A percentile compares a stretch with the other conserved stretches of the same genome.
Evolutionary conservation across 164 flowering plant species (phyloP).

Genomic region (Hamamelis virginiana): DNA sequence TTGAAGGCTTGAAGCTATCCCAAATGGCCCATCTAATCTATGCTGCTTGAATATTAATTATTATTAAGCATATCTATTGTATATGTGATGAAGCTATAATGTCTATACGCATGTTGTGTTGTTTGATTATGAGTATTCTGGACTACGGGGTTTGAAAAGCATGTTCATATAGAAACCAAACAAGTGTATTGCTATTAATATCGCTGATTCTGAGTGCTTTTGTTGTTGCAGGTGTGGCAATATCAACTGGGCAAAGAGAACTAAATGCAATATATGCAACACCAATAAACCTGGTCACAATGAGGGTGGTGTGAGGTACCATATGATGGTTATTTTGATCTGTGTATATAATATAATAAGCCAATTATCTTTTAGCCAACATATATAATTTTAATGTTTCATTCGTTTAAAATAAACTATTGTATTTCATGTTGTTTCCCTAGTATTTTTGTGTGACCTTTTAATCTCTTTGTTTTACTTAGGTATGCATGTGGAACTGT

Average conservation of each 20-base stretch:
- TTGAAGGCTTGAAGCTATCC: too few species aligned
- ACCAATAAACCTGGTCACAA: conserved; percentile 95
- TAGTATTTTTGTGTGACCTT: too few species aligned
- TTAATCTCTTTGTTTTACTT: too few species aligned
- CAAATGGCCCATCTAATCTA: too few species aligned
- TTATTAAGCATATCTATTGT: too few species aligned
- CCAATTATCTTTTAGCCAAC: not conserved
- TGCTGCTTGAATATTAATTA: too few species aligned
- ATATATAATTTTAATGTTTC: not conserved
- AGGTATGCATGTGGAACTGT: too few species aligned
- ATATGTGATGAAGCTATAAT: too few species aligned
- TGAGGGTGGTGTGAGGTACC: conserved; percentile 98
- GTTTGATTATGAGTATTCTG: not conserved
- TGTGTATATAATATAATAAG: not conserved
- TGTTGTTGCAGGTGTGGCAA: conserved; percentile 80
- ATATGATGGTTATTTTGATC: not conserved
- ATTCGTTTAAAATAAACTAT: too few species aligned
- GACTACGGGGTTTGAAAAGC: not conserved
- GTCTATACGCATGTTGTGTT: not conserved
- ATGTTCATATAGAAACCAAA: not conserved
- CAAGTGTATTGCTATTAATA: not conserved
- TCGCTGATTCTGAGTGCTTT: conserved; percentile 5
- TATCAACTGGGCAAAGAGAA: conserved; percentile 97
- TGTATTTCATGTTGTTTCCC: too few species aligned
- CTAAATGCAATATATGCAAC: conserved; percentile 92